A percentile compares a stretch with the other conserved stretches of the same genome.
Conservation (phyloP, 176 grass and related monocot species). For the Chloris gayana region DNA sequence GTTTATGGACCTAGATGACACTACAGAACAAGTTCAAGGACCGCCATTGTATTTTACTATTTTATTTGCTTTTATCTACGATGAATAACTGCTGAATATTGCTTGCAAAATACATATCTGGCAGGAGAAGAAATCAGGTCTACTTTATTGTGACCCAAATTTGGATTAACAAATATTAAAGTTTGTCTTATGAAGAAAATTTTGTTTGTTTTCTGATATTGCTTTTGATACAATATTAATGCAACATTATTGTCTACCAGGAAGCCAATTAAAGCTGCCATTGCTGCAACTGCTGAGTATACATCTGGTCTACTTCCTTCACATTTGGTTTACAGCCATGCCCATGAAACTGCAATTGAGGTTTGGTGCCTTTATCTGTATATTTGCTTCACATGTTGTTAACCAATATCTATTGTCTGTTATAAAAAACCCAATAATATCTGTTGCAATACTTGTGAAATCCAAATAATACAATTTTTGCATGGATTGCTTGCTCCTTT, state of each 20-base stretch:
- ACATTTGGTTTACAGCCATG: constrained; percentile 83
- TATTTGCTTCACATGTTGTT: constrained; percentile 27
- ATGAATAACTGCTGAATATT: background rate
- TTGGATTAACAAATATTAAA: background rate
- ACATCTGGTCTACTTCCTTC: constrained; percentile 85
- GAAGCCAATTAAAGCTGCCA: constrained; percentile 80
- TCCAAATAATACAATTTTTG: constrained; percentile 24
- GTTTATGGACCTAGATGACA: too few species aligned
- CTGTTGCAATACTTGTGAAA: background rate
- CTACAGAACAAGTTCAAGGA: too few species aligned
- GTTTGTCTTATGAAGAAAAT: background rate
- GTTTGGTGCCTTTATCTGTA: constrained; percentile 46
- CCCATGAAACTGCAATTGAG: constrained; percentile 96
- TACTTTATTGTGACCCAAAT: background rate
- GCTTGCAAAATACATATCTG: background rate
- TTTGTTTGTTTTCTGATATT: constrained; percentile 15
- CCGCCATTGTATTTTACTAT: too few species aligned
- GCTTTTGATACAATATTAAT: constrained; percentile 22
- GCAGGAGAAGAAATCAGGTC: background rate
- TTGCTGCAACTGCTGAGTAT: constrained; percentile 87
- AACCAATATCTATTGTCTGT: too few species aligned
- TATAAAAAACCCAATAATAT: background rate
- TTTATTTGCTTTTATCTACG: background rate
- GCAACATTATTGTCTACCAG: constrained; percentile 48
- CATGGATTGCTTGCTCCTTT: background rate